Percentiles rank a stretch among this genome's conserved stretches.
Conservation (phyloP, 257 asterid species). For the Salvia rosmarinus region DNA sequence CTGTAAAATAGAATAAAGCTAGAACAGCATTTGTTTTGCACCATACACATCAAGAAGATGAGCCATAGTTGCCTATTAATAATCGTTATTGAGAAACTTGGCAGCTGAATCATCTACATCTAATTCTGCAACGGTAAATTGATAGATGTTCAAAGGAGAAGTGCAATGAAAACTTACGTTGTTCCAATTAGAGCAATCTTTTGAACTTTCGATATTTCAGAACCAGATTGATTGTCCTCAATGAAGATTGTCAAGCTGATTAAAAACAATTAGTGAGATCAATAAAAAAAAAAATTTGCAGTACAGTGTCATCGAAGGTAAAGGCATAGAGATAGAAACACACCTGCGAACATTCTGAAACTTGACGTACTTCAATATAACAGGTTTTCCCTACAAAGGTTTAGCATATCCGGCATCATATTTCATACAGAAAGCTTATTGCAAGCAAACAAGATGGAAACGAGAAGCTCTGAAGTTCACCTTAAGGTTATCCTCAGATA, state of each 20-base stretch:
- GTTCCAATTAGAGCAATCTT: constrained; percentile 84
- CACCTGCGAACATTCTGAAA: constrained; percentile 40
- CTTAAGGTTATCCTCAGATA: constrained; percentile 84
- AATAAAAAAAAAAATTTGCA: neutral
- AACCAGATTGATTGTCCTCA: constrained; percentile 90
- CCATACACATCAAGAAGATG: constrained; percentile 1
- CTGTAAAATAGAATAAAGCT: neutral
- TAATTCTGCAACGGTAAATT: neutral
- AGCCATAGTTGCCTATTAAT: neutral
- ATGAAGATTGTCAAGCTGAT: constrained; percentile 88
- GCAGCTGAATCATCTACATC: neutral
- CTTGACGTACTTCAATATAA: constrained; percentile 34
- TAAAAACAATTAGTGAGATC: constrained; percentile 23
- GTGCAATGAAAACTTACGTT: constrained; percentile 66
- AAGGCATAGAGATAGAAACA: constrained; percentile 17
- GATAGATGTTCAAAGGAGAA: constrained; percentile 11
- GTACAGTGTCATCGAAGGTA: neutral
- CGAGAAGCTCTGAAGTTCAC: constrained; percentile 46
- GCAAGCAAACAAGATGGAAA: constrained; percentile 11
- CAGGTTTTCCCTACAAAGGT: constrained; percentile 35
- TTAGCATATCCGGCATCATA: constrained; percentile 23
- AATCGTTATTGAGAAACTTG: neutral
- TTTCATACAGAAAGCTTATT: constrained; percentile 2
- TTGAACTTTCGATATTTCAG: constrained; percentile 81
- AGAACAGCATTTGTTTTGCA: neutral